Evolutionary conservation across 108 stramenopile genomes (phyloP).

Genomic region (Skeletonema tropicum): DNA sequence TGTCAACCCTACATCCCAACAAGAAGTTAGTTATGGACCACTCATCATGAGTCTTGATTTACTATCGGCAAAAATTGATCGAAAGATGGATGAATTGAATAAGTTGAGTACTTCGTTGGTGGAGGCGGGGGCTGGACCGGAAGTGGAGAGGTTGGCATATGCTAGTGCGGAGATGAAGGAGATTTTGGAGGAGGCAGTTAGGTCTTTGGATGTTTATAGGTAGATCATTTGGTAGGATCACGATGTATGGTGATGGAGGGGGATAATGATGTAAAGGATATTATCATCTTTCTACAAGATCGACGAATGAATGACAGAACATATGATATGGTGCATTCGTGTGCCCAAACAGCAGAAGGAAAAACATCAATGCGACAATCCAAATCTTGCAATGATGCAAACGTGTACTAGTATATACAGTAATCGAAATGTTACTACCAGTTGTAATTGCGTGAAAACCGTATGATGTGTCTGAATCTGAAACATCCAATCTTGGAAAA

Average conservation of each 20-base stretch:
- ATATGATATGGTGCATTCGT: background rate
- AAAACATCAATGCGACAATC: background rate
- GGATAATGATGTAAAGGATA: too few relatives aligned
- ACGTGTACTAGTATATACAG: background rate
- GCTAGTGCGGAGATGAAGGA: constrained; percentile 54
- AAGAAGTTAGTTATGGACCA: constrained; percentile 38
- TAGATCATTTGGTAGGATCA: background rate
- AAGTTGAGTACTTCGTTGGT: constrained; percentile 43
- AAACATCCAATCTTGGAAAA: too few relatives aligned
- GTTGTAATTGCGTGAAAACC: background rate
- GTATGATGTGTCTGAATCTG: too few relatives aligned
- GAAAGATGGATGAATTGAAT: constrained; percentile 59
- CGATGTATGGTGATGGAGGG: too few relatives aligned
- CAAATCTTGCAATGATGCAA: background rate
- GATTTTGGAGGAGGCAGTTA: constrained; percentile 36
- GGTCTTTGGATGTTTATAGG: constrained; percentile 11
- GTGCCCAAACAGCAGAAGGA: background rate
- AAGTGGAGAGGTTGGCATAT: constrained; percentile 44
- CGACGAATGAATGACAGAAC: background rate
- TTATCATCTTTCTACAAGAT: background rate
- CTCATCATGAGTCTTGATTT: constrained; percentile 50
- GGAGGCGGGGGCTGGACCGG: constrained; percentile 48
- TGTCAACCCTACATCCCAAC: background rate
- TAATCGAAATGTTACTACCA: background rate
- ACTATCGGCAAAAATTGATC: constrained; percentile 49